Evolutionary conservation across 164 flowering plant species (phyloP), one percentile per base, ranked within the genome.

Genomic region (Chimonanthus praecox): DNA sequence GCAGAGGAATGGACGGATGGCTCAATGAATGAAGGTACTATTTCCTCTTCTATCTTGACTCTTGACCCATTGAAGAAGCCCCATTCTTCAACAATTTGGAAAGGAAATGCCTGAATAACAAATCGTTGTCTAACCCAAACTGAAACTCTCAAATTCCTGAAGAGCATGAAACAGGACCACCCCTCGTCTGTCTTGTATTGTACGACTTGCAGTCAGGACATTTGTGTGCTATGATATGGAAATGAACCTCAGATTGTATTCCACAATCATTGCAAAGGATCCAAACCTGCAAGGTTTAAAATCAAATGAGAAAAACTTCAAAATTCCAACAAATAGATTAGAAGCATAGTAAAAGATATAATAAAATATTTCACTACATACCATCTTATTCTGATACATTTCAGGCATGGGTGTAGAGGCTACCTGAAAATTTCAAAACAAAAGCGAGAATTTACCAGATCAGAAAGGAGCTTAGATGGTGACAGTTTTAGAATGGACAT

Each of bases 241-340:
- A 94, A 58, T 80, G 81, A 11, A 92, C 92, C 68, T 88, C 83
- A 2, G 91, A 90, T 67, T 83, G 84, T 48, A 73, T 79, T 20
- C 88, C 90, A 76, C 98, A 94, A 74, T 92, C 97, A 73, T 94
- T 94, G 87, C 98, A 94, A 13, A 90, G 92, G 74, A 94, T 91
- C 90, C 92, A 88, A 11, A 94, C 91, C 97, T 91, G 73, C 33
- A 49, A 45, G 61, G 18, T 44, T 64, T 49, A 58, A 20, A 15
- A 47, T 6, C 20, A 68, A 65, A 54, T 54, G n/a, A 54, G 60
- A 54, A 54, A 16, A 54, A 16, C n/a, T 7, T 54, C 4, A 54
- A 16, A 54, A 54, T 54, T 16, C 15, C 4, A 54, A 10, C 10
- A 44, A 45, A 62, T 8, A 62, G 15, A 65, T 3, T 45, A 33